A percentile compares a stretch with the other conserved stretches of the same genome.
phyloP scores from a whole-genome alignment of 495 filamentous ascomycete species.

The Podospora sp. region DNA sequence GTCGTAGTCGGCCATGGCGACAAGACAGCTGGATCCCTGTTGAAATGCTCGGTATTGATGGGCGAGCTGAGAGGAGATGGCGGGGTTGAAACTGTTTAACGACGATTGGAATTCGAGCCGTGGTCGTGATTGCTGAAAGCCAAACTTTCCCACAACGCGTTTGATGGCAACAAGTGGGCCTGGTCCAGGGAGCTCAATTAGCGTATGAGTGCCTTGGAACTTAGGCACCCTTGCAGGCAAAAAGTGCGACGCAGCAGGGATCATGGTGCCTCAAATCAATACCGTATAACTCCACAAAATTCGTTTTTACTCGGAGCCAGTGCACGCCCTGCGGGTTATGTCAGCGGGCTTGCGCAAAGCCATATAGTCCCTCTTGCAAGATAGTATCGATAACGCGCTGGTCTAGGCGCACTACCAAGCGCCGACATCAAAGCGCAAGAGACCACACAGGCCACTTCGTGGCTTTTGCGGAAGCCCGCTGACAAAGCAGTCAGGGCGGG shows the following conservation, averaged over 20 bases:
- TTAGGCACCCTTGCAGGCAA: constrained; percentile 17
- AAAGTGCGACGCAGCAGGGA: neutral
- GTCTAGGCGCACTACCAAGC: too few relatives aligned
- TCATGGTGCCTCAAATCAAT: neutral
- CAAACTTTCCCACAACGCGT: constrained; percentile 8
- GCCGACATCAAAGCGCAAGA: too few relatives aligned
- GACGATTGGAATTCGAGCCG: neutral
- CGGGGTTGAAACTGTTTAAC: neutral
- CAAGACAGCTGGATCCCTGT: neutral
- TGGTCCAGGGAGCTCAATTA: constrained; percentile 1
- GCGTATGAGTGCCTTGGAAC: constrained; percentile 3
- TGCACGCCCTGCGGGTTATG: too few relatives aligned
- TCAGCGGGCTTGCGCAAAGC: too few relatives aligned
- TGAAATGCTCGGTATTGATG: neutral
- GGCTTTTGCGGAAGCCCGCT: too few relatives aligned
- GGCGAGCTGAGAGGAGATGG: neutral
- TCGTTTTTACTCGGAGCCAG: too few relatives aligned
- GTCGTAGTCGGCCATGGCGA: constrained; percentile 73
- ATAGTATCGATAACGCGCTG: too few relatives aligned
- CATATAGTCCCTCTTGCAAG: too few relatives aligned
- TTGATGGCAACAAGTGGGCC: neutral
- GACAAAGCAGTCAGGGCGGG: too few relatives aligned
- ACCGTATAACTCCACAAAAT: too few relatives aligned
- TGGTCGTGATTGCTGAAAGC: neutral
- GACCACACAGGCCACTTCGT: too few relatives aligned